Base-by-base conservation (phyloP, 2,329 filamentous ascomycete genomes). In the Hypoxylon sp. region DNA sequence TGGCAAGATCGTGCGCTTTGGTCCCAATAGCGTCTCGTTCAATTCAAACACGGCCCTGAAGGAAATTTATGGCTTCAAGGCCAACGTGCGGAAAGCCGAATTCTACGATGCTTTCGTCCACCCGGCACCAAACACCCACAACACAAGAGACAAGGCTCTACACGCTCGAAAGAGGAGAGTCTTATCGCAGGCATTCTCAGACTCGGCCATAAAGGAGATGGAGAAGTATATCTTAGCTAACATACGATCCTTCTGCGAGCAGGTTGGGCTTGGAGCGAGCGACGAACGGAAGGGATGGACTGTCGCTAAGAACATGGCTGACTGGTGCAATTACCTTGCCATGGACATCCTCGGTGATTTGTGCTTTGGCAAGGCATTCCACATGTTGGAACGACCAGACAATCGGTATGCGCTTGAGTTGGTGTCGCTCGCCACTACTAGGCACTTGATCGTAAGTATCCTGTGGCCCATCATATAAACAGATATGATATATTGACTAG, bases 71-170 rank as follows among this genome's bases (percentile, higher is more conserved):
- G 87, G 89, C 70, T 88, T 89, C 81, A 83, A 83, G 52, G 79
- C 86, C 76, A 90, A 90, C 66, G 87, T 90, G 30, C 82, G 85
- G 78, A 93, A 93, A 80, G 85, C 90, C 43, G 85, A 89, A 72
- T 93, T 93, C 80, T 93, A 93, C 81, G 86, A 91, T 70, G 89
- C 89, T 43, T 93, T 92, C 76, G 89, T 89, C 1, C 89, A 91
- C 62, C 90, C 90, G 14, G 87, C 88, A 1, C 87, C 89, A 72
- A 93, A 92, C 80, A 92, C 91, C 1, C 90, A 93, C 80, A 92
- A 91, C 79, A 85, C 84, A 1, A 90, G 91, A 57, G 89, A 92
- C 75, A 91, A 91, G 80, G 80, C 83, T 0, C 80, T 88, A 45
- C 91, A 93, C 76, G 90, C 90, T 30, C 88, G 90, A 58, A 93